Base-by-base conservation (phyloP, 1,139 yeast genomes). In the Hemisphaericaspora lyxosophila region DNA sequence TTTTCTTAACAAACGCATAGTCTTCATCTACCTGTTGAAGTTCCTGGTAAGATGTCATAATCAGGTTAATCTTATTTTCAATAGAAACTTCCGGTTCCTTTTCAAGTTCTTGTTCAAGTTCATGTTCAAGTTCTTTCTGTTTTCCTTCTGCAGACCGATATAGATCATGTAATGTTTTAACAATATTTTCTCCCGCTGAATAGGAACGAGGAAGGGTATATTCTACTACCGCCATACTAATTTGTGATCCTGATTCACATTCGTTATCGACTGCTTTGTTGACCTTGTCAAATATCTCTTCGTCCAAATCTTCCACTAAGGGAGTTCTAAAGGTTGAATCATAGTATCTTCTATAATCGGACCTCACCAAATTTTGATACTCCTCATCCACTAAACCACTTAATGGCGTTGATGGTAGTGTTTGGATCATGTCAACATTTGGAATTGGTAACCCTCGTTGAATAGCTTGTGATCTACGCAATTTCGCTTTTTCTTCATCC, bases 401-500 rank as follows among this genome's bases (percentile, higher is more conserved):
- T 3, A 66, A 24, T 1, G 22, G 8, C 6, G 6, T 19, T 6
- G 6, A 6, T 6, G 22, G 22, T 19, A 19, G 6, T 6, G 22
- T 19, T 6, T 17, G 5, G 18, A 16, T 11, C 14, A 17, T 9
- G 5, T 25, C 26, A 0, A 73, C 63, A 12, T 59, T 33, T 0
- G 87, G 86, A 8, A 82, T 60, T 0, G 73, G 69, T n/a, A 82
- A 61, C 0, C 65, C 72, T 33, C 59, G 54, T 45, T 76, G 80
- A 0, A 80, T 57, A 0, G 67, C 83, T 44, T 67, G 74, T 0
- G 87, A 76, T 35, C 75, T 52, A 38, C 77, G 53, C 12, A 58
- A 45, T 34, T 57, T 54, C 2, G 62, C 57, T 37, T 55, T 57
- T 35, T 59, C 63, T 13, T 52, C 62, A 15, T 59, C 63, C 3